Conservation (phyloP, 176 grass and related monocot genomes). For the Microstegium vimineum region DNA sequence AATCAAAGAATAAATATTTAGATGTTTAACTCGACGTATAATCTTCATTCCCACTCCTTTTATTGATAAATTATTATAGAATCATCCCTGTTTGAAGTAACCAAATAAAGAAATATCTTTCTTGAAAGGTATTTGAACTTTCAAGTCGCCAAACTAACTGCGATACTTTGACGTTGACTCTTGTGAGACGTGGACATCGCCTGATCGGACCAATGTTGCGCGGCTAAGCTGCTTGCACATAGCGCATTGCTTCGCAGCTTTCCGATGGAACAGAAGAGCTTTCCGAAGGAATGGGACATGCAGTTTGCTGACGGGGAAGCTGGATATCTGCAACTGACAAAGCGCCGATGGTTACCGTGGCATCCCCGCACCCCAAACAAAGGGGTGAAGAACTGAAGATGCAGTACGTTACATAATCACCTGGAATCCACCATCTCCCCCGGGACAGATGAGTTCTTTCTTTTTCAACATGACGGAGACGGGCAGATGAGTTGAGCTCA, state of each 20-base stretch:
- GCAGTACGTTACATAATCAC: background rate
- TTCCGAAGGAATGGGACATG: background rate
- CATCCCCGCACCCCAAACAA: background rate
- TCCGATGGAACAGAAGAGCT: too few species aligned
- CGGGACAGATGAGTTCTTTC: background rate
- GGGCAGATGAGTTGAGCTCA: background rate
- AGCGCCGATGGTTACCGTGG: background rate
- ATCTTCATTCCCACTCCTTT: too few species aligned
- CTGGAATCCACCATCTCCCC: background rate
- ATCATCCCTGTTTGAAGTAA: too few species aligned
- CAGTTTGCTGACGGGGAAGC: background rate
- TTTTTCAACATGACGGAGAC: too few species aligned
- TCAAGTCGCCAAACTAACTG: background rate
- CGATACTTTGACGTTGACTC: background rate
- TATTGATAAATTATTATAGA: too few species aligned
- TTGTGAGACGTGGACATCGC: background rate
- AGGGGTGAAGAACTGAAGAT: background rate
- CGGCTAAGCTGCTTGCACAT: background rate
- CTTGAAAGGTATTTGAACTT: background rate
- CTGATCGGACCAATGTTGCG: background rate
- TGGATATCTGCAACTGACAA: background rate
- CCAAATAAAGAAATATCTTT: background rate
- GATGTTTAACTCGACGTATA: too few species aligned
- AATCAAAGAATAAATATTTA: too few species aligned
- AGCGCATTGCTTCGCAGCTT: background rate